Conservation (phyloP, 2,329 filamentous ascomycete species). For the Thielaviopsis euricoi region DNA sequence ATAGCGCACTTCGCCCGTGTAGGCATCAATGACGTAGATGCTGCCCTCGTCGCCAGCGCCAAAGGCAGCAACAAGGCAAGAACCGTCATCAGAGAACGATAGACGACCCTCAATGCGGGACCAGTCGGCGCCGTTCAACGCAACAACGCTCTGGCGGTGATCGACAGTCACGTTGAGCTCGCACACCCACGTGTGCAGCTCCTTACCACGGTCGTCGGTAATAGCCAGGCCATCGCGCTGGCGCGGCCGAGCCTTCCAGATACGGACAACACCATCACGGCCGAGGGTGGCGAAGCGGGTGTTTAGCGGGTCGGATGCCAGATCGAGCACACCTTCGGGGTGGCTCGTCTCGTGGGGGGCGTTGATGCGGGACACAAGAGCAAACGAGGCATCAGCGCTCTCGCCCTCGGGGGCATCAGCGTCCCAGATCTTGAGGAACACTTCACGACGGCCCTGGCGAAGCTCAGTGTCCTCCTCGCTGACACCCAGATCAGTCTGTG, state of each 20-base stretch:
- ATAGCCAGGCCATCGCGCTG: conserved; percentile 51
- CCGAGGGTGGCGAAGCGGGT: conserved; percentile 73
- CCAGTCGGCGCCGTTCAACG: conserved; percentile 17
- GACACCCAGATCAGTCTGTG: conserved; percentile 34
- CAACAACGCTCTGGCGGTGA: conserved; percentile 21
- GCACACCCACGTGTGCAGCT: conserved; percentile 60
- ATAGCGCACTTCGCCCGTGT: conserved; percentile 47
- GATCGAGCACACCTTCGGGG: conserved; percentile 47
- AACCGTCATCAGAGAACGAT: conserved; percentile 70
- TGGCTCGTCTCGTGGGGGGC: conserved; percentile 52
- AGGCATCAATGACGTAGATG: conserved; percentile 61
- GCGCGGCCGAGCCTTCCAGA: conserved; percentile 65
- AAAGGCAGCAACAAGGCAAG: conserved; percentile 56
- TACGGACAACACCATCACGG: conserved; percentile 56
- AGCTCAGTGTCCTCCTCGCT: conserved; percentile 27
- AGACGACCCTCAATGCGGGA: conserved; percentile 41
- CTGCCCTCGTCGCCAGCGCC: conserved; percentile 38
- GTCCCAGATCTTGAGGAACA: conserved; percentile 81
- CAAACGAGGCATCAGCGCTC: conserved; percentile 40
- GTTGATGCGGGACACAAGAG: conserved; percentile 69
- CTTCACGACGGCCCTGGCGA: conserved; percentile 43
- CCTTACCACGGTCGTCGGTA: conserved; percentile 39
- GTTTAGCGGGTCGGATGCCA: conserved; percentile 52
- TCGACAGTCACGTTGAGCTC: conserved; percentile 38
- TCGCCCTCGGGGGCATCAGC: conserved; percentile 21